Conservation (phyloP, 306 rosid genomes). For the Sicyos baderoa region DNA sequence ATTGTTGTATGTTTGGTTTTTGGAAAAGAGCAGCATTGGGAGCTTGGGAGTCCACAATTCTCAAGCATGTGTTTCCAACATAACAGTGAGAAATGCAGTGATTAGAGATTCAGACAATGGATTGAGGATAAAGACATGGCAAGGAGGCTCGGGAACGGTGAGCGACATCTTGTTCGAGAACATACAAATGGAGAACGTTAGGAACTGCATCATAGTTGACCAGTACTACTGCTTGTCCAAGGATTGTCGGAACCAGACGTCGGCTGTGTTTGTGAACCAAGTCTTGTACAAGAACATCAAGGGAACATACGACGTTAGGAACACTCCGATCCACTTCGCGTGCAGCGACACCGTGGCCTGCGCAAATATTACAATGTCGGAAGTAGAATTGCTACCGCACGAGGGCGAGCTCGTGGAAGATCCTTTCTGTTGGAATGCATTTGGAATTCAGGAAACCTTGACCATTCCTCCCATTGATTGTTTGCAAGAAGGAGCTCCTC, state of each 20-base stretch:
- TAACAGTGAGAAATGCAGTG: conserved; percentile 52
- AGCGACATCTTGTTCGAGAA: conserved; percentile 45
- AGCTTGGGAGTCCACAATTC: conserved; percentile 85
- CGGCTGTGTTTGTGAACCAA: conserved; percentile 63
- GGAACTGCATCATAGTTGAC: conserved; percentile 73
- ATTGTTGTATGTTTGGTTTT: neutral
- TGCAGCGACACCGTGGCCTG: conserved; percentile 83
- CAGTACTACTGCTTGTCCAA: conserved; percentile 76
- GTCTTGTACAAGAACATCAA: conserved; percentile 57
- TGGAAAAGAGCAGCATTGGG: conserved; percentile 65
- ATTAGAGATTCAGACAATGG: conserved; percentile 87
- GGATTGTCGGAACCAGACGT: conserved; percentile 68
- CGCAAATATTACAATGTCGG: conserved; percentile 76
- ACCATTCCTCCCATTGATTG: conserved; percentile 84
- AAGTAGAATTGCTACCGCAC: conserved; percentile 67
- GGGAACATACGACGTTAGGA: conserved; percentile 84
- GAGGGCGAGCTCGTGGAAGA: conserved; percentile 75
- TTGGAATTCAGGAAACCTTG: conserved; percentile 61
- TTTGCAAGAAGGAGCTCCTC: conserved; percentile 68
- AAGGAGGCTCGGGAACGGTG: conserved; percentile 84
- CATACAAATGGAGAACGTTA: conserved; percentile 81
- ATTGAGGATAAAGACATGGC: conserved; percentile 90
- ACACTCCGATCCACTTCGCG: conserved; percentile 85
- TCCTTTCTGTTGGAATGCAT: conserved; percentile 95
- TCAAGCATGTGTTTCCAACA: conserved; percentile 79